Evolutionary conservation across 2,329 filamentous ascomycete species (phyloP).

Genomic region (Phialophora expanda): DNA sequence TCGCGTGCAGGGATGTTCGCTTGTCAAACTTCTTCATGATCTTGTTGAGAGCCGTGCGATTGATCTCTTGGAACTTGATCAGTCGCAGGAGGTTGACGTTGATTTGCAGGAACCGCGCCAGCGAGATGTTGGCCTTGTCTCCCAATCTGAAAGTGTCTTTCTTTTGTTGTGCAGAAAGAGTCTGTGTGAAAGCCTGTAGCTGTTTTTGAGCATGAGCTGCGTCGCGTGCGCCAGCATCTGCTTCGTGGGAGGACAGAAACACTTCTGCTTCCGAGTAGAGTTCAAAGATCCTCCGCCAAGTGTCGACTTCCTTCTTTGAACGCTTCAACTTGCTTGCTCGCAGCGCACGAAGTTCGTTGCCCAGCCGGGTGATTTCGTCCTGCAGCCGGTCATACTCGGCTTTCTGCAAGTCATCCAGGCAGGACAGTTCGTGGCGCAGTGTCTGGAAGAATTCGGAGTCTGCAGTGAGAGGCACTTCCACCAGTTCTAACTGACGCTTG

Average conservation of each 20-base stretch:
- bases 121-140: conserved; percentile 66
- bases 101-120: conserved; percentile 71
- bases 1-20: conserved; percentile 73
- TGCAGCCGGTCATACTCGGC: conserved; percentile 69
- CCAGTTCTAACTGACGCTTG: conserved; percentile 45
- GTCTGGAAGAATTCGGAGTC: conserved; percentile 81
- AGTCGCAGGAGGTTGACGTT: conserved; percentile 79
- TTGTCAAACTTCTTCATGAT: conserved; percentile 95
- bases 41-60: conserved; percentile 75
- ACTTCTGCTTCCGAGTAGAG: conserved; percentile 78
- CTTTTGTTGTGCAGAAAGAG: conserved; percentile 58
- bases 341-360: conserved; percentile 64
- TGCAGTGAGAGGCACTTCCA: conserved; percentile 79
- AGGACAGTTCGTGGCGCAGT: conserved; percentile 72
- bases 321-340: conserved; percentile 68
- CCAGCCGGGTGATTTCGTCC: conserved; percentile 67
- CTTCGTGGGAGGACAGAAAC: conserved; percentile 80
- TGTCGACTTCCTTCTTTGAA: conserved; percentile 68
- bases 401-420: conserved; percentile 70
- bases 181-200: conserved; percentile 71
- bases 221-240: conserved; percentile 69
- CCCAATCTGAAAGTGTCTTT: conserved; percentile 69
- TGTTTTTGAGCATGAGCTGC: conserved; percentile 70
- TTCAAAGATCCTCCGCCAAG: conserved; percentile 82
- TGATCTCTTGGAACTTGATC: conserved; percentile 83